Conservation (phyloP, 2,329 filamentous ascomycete genomes). For the Microascus cirrosus region DNA sequence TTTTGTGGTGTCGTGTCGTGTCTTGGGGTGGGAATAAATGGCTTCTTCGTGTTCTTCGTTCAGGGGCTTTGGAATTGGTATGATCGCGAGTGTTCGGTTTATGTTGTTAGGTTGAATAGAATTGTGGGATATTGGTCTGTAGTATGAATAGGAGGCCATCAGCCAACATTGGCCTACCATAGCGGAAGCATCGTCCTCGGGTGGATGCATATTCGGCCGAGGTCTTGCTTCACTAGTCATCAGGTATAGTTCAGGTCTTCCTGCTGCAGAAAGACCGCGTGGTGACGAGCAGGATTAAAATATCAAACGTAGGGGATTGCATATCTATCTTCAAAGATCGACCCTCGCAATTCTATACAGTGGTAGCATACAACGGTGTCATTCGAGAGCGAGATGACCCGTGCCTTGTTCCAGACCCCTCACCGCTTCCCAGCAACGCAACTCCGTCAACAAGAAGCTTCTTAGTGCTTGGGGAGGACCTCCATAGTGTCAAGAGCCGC, state of each 20-base stretch:
- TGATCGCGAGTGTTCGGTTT: background rate
- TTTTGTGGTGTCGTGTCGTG: background rate
- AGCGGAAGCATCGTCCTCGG: no score
- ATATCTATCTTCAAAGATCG: background rate
- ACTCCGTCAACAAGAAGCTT: background rate
- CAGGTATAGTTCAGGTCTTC: no score
- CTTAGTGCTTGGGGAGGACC: conserved; percentile 37
- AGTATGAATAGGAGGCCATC: background rate
- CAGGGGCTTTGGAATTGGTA: background rate
- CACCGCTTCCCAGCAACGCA: background rate
- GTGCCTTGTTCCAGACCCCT: background rate
- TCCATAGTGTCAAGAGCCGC: conserved; percentile 37
- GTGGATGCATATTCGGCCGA: no score
- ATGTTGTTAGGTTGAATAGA: background rate
- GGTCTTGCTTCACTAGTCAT: no score
- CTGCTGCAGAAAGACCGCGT: no score
- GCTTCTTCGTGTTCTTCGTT: background rate
- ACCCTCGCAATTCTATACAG: background rate
- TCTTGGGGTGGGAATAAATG: background rate
- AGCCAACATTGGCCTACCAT: no score
- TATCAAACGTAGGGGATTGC: background rate
- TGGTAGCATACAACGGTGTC: background rate
- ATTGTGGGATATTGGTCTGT: background rate
- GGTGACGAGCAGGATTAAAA: no score
- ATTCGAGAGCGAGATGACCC: background rate